phyloP scores from a whole-genome alignment of 202 grass and related monocot genomes.

The Zoysia matrella region DNA sequence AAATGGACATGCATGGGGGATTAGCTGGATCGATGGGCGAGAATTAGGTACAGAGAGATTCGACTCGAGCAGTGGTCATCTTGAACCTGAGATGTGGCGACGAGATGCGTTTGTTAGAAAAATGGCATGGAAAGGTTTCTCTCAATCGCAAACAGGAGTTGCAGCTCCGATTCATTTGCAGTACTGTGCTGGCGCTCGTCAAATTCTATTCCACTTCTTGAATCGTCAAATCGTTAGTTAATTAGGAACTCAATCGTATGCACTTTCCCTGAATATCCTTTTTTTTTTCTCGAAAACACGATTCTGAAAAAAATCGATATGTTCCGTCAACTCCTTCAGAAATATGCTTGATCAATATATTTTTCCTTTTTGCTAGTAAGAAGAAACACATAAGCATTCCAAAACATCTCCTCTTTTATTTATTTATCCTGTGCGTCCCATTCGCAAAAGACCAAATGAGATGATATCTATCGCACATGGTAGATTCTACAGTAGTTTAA shows the following conservation, averaged over 20 bases:
- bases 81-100: not conserved
- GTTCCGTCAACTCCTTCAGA: not conserved
- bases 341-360: not conserved
- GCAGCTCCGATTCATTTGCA: not conserved
- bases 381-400: no score
- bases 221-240: not conserved
- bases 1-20: not conserved
- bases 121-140: not conserved
- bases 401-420: no score
- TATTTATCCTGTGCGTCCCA: no score
- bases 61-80: not conserved
- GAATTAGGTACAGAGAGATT: constrained; percentile 41
- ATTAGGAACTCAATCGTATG: not conserved
- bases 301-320: not conserved
- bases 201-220: not conserved
- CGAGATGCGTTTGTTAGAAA: not conserved
- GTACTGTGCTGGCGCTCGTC: not conserved
- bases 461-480: no score
- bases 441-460: no score
- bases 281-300: not conserved
- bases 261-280: not conserved
- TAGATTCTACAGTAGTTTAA: no score
- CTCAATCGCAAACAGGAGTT: not conserved
- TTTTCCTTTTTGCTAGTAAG: no score
- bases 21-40: not conserved